Evolutionary conservation across 2,329 filamentous ascomycete species (phyloP), one percentile per base, ranked within the genome.

Genomic region (Kalmusia sp.): DNA sequence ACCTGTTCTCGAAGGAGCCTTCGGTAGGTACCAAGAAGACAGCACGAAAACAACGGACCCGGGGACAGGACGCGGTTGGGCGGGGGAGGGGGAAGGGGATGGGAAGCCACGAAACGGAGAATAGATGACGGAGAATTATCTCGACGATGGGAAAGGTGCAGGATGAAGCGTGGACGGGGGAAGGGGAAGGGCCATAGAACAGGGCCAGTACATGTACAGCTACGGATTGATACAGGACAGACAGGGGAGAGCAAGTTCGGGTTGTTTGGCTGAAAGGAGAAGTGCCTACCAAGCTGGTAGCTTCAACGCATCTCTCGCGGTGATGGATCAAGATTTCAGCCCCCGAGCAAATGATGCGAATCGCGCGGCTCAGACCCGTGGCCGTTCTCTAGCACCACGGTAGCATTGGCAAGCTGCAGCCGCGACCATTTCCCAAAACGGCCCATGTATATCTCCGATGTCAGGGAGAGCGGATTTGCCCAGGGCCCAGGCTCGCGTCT

Each of bases 341-440:
- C 76, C 77, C 75, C 67, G 65, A 70, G 66, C 72, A 66, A 68
- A 64, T 64, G 64, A 68, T 74, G 64, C 69, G 74, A 73, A 76
- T 76, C 72, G 71, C 63, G 63, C 65, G 72, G 74, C 75, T 78
- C 74, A 78, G 75, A 69, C 76, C 74, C 75, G 71, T 69, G 55
- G n/a, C 70, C 70, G 65, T 72, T 69, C 64, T 71, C 70, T 72
- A 75, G 72, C 72, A 74, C 71, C 69, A 75, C 69, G 71, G 73
- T 78, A 74, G 73, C 72, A 77, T 76, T 76, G 74, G 75, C 67
- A 73, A 74, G 75, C 75, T 78, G 76, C 77, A 78, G 75, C 67
- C 72, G 72, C 73, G 71, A 73, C 61, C 71, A 69, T 72, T 70
- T 69, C 75, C 74, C 62, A 72, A 77, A 72, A 58, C 59, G 69